These are phyloP conservation scores for Sordariomycetes sp. DNA, from an alignment of 2,329 filamentous ascomycete species.

Conservation along the genomic window DNA sequence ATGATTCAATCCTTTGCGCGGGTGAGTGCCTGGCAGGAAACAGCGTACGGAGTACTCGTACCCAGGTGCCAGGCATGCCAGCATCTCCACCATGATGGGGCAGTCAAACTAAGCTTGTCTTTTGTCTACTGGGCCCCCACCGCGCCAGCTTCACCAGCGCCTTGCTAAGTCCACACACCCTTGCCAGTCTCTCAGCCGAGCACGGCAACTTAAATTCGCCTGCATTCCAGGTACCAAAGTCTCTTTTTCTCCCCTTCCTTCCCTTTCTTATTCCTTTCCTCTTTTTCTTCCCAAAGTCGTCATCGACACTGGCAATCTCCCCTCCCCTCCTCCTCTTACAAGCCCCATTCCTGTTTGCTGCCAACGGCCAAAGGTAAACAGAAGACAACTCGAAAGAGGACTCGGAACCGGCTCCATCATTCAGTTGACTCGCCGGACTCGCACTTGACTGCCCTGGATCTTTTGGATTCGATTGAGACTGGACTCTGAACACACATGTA, in stretches of 20 bases:
- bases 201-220: constrained; percentile 2
- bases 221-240: constrained; percentile 6
- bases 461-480: too few relatives aligned
- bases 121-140: neutral
- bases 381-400: too few relatives aligned
- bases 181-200: neutral
- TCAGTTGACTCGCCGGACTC: neutral
- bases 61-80: neutral
- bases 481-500: constrained; percentile 1
- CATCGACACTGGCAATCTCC: neutral
- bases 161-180: neutral
- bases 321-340: neutral
- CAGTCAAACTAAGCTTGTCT: too few relatives aligned
- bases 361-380: too few relatives aligned
- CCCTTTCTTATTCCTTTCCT: constrained; percentile 3
- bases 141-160: neutral
- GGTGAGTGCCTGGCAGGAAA: too few relatives aligned
- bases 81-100: too few relatives aligned
- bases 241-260: constrained; percentile 2
- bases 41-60: too few relatives aligned
- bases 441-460: neutral
- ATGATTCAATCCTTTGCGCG: too few relatives aligned
- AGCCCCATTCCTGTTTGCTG: too few relatives aligned
- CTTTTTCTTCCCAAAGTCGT: neutral
- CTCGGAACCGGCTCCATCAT: too few relatives aligned